Evolutionary conservation across 148 eudicot species (phyloP).

Genomic region (Amaranthus hypochondriacus): DNA sequence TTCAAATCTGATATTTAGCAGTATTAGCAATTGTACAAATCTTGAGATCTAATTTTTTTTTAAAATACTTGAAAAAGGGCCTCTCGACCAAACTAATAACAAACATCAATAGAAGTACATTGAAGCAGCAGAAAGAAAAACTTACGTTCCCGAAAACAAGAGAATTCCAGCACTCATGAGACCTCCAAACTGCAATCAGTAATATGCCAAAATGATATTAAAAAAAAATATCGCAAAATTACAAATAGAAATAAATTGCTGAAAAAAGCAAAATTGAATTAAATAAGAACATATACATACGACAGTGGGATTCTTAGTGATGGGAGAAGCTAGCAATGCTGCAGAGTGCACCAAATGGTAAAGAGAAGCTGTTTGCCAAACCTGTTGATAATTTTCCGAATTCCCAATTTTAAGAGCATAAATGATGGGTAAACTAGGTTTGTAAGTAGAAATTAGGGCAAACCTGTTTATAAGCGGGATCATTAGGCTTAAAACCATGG

Average conservation of each 20-base stretch:
- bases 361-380: slow-evolving; percentile 85
- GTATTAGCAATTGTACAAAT: too few relatives aligned
- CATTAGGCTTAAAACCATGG: slow-evolving; percentile 75
- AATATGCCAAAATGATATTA: background rate
- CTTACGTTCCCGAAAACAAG: slow-evolving; percentile 92
- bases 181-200: slow-evolving; percentile 67
- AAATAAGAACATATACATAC: slow-evolving; percentile 34
- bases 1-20: too few relatives aligned
- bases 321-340: slow-evolving; percentile 69
- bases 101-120: background rate
- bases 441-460: background rate
- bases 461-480: slow-evolving; percentile 69
- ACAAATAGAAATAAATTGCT: background rate
- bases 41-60: background rate
- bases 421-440: background rate
- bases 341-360: slow-evolving; percentile 88
- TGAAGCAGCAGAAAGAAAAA: slow-evolving; percentile 13
- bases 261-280: background rate
- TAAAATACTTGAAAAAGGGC: background rate
- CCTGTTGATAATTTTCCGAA: slow-evolving; percentile 30
- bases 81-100: background rate
- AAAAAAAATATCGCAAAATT: background rate
- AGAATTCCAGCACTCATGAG: slow-evolving; percentile 71
- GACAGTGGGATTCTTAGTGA: slow-evolving; percentile 54
- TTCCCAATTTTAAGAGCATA: background rate